Evolutionary conservation across 106 monocot species (phyloP).

Genomic region (Iris macrosiphon): DNA sequence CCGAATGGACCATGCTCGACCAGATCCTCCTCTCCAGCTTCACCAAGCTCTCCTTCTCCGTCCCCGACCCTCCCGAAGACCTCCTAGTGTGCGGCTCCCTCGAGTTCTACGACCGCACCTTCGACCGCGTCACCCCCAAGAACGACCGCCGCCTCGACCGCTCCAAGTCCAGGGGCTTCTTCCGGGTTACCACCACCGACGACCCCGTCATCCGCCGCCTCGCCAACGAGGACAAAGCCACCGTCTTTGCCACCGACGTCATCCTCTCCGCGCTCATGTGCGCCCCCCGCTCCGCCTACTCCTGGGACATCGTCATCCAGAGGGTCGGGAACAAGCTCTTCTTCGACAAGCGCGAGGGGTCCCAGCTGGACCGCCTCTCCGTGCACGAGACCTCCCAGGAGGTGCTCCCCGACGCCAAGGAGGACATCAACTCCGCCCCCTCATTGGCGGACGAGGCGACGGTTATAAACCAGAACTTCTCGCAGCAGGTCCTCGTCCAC

Average conservation of each 20-base stretch:
- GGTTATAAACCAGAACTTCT: slow-evolving; percentile 93
- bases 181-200: slow-evolving; percentile 90
- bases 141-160: slow-evolving; percentile 80
- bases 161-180: slow-evolving; percentile 85
- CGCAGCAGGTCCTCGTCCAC: slow-evolving; percentile 85
- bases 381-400: slow-evolving; percentile 90
- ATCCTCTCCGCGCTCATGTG: slow-evolving; percentile 95
- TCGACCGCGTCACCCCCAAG: slow-evolving; percentile 82
- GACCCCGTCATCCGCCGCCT: slow-evolving; percentile 93
- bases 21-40: slow-evolving; percentile 94
- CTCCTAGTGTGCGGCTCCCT: slow-evolving; percentile 73
- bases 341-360: slow-evolving; percentile 96
- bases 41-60: slow-evolving; percentile 84
- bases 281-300: slow-evolving; percentile 70
- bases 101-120: slow-evolving; percentile 74
- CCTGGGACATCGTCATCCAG: slow-evolving; percentile 94
- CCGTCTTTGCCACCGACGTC: slow-evolving; percentile 91
- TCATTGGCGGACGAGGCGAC: slow-evolving; percentile 85
- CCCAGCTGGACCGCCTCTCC: slow-evolving; percentile 82
- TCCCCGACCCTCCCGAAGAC: slow-evolving; percentile 84
- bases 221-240: slow-evolving; percentile 80
- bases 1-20: slow-evolving; percentile 93
- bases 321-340: slow-evolving; percentile 96
- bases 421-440: slow-evolving; percentile 90
- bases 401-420: slow-evolving; percentile 80